These are phyloP conservation scores for Penicillium sp. DNA, from an alignment of 2,329 filamentous ascomycete species.

Conservation along the genomic window DNA sequence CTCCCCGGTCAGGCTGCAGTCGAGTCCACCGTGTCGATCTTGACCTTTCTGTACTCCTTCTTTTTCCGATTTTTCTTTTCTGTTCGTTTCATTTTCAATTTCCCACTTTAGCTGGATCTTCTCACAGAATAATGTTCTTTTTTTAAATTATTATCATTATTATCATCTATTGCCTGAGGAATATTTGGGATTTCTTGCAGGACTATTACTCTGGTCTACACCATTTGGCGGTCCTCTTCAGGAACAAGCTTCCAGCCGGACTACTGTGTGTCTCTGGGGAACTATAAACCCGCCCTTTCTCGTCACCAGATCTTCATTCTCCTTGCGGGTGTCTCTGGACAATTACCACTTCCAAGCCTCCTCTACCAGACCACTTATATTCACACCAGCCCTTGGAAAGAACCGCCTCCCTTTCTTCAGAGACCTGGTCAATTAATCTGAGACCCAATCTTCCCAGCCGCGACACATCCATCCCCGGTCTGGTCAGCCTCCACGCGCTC, in stretches of 20 bases:
- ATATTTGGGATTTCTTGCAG: no score
- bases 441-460: slow-evolving; percentile 18
- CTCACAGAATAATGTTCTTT: no score
- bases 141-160: no score
- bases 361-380: slow-evolving; percentile 7
- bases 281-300: slow-evolving; percentile 8
- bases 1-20: slow-evolving; percentile 7
- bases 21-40: slow-evolving; percentile 15
- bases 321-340: slow-evolving; percentile 9
- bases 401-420: slow-evolving; percentile 1
- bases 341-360: not conserved
- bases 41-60: not conserved
- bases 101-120: no score
- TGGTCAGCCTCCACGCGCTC: not conserved
- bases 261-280: slow-evolving; percentile 1
- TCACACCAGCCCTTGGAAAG: slow-evolving; percentile 11
- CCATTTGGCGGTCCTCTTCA: not conserved
- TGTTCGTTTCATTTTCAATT: not conserved
- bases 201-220: no score
- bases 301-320: not conserved
- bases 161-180: no score
- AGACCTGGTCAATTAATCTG: slow-evolving; percentile 15
- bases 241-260: slow-evolving; percentile 15
- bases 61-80: not conserved
- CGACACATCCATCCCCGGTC: not conserved